These are phyloP conservation scores for Arthromyces matolae DNA, from an alignment of 768 basidiomycete genomes.

Conservation along the genomic window DNA sequence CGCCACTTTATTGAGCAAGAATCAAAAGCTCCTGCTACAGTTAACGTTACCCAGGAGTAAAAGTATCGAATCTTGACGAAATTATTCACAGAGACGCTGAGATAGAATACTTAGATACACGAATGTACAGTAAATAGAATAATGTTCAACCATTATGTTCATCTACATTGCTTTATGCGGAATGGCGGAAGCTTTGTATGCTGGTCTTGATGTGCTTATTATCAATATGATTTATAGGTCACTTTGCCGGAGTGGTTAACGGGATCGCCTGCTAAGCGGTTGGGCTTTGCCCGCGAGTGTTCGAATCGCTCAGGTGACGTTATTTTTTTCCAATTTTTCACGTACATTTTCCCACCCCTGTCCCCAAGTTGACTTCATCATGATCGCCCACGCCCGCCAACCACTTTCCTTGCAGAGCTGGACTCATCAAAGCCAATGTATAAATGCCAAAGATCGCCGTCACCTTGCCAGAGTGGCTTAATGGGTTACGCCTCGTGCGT, in stretches of 20 bases:
- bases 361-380: too few relatives aligned
- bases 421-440: too few relatives aligned
- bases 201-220: too few relatives aligned
- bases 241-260: conserved; percentile 89
- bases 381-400: not conserved
- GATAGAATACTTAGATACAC: too few relatives aligned
- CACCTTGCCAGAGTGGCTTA: conserved; percentile 85
- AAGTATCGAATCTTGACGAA: too few relatives aligned
- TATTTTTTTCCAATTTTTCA: conserved; percentile 17
- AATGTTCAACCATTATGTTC: too few relatives aligned
- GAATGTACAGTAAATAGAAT: too few relatives aligned
- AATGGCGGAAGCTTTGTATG: too few relatives aligned
- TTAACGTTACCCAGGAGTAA: conserved; percentile 10
- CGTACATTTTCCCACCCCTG: not conserved
- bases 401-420: not conserved
- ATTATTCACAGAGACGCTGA: too few relatives aligned
- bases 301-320: conserved; percentile 51
- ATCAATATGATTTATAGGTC: not conserved
- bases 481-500: conserved; percentile 59
- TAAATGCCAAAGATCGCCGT: too few relatives aligned
- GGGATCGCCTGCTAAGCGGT: conserved; percentile 72
- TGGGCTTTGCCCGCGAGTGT: conserved; percentile 50
- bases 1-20: conserved; percentile 42
- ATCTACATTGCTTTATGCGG: too few relatives aligned
- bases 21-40: conserved; percentile 7